Base-by-base conservation (phyloP, 2,329 filamentous ascomycete genomes). In the Thermochaetoides dissita region DNA sequence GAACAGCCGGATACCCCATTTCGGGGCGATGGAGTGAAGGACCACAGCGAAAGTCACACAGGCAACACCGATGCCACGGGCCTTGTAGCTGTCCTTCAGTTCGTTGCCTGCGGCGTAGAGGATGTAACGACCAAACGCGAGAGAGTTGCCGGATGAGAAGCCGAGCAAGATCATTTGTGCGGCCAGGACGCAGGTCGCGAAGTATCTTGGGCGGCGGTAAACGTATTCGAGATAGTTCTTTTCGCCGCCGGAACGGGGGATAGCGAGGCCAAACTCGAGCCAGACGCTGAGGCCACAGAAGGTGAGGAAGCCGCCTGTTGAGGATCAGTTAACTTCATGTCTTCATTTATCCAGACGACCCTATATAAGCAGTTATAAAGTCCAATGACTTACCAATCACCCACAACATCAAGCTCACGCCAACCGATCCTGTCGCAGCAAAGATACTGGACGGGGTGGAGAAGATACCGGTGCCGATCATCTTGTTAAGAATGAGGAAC, bases 171-270 rank as follows among this genome's bases (percentile, higher is more conserved):
- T 64, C 69, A 77, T 76, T 55, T 78, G 74, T 1, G 73, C 62
- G 3, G 74, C 73, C 31, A 79, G 63, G 2, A 79, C 66, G 46
- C 71, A 74, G 0, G 73, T 76, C 1, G 74, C 68, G 1, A 80
- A 57, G 55, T 76, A 76, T 43, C 66, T 69, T 0, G 76, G 76
- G 17, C 63, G 67, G 2, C 66, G 65, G 58, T 77, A 79, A 10
- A 75, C 71, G n/a, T 71, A 65, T 52, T 80, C 76, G 38, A 80
- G 69, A 53, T 80, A 80, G 55, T 78, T 76, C 63, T 80, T 80
- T 48, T 79, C 75, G 12, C 76, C 76, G 10, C 76, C 76, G 10
- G 72, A 76, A 32, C 70, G 64, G 2, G 76, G 76, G 32, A 79
- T 76, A 4, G 72, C 73, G 4, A 75, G 64, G 24, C 75, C 76